Conservation (phyloP, 2,329 filamentous ascomycete species). For the Sporothrix pallida region DNA sequence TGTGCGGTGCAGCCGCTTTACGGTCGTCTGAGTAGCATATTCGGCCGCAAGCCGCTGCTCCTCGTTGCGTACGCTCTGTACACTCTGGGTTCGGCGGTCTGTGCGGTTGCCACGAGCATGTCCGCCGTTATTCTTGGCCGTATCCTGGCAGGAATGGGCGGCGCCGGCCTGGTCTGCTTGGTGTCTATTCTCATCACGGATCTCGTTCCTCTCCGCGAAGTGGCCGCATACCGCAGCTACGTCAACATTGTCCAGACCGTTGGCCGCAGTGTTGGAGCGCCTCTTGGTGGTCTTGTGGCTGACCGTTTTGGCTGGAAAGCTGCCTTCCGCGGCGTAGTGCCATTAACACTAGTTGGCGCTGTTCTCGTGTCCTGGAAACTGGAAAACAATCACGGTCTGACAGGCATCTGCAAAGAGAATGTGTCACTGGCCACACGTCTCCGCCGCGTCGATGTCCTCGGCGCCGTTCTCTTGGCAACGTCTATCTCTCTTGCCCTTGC, state of each 20-base stretch:
- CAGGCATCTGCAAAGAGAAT: background rate
- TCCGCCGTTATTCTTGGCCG: background rate
- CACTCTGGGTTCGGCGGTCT: background rate
- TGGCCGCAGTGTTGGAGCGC: background rate
- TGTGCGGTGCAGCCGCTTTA: slow-evolving; percentile 60
- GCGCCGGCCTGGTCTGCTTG: background rate
- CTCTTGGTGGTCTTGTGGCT: background rate
- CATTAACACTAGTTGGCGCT: background rate
- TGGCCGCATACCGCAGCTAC: background rate
- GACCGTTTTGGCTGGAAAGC: background rate
- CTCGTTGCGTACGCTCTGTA: slow-evolving; percentile 52
- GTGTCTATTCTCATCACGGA: background rate
- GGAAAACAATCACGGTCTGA: background rate
- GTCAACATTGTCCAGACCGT: background rate
- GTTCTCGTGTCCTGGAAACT: background rate
- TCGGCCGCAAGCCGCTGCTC: slow-evolving; percentile 59
- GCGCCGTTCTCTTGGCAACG: background rate
- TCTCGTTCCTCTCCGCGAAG: background rate
- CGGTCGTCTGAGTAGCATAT: slow-evolving; percentile 63
- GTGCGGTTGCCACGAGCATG: background rate
- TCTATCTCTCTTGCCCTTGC: background rate
- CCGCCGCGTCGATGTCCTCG: background rate
- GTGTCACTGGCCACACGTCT: background rate
- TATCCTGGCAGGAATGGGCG: background rate
- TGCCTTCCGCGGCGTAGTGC: background rate